A percentile compares a stretch with the other conserved stretches of the same genome.
These are phyloP conservation scores for Apiotrichum gracile DNA, from an alignment of 1,284 basidiomycete species.

Conservation along the genomic window DNA sequence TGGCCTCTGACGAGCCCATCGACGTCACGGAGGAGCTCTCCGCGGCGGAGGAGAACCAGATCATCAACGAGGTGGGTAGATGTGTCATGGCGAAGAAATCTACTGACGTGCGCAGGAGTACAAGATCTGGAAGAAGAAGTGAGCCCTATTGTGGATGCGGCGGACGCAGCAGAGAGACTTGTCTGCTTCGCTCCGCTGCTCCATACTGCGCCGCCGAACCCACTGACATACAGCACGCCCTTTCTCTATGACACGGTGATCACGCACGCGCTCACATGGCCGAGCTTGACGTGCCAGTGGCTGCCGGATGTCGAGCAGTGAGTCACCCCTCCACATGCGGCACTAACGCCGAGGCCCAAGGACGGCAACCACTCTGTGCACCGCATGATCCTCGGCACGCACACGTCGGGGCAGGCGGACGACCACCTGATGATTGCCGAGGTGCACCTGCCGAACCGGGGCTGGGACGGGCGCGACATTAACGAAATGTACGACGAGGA, in stretches of 20 bases:
- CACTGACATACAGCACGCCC: slow-evolving; percentile 55
- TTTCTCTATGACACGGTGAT: slow-evolving; percentile 97
- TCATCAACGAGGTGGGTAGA: slow-evolving; percentile 75
- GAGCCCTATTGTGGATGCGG: not conserved
- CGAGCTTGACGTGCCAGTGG: slow-evolving; percentile 97
- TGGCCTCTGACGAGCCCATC: slow-evolving; percentile 37
- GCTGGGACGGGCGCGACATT: slow-evolving; percentile 56
- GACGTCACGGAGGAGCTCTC: slow-evolving; percentile 56
- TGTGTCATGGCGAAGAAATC: too few species aligned
- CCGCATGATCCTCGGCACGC: slow-evolving; percentile 90
- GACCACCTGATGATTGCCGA: slow-evolving; percentile 96
- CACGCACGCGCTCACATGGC: slow-evolving; percentile 97
- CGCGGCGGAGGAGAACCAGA: slow-evolving; percentile 62
- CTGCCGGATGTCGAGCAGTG: slow-evolving; percentile 93
- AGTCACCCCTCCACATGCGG: slow-evolving; percentile 40
- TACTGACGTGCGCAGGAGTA: slow-evolving; percentile 46
- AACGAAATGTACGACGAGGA: slow-evolving; percentile 82
- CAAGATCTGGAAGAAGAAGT: slow-evolving; percentile 75
- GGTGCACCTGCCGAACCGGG: slow-evolving; percentile 81
- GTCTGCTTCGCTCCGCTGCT: not conserved
- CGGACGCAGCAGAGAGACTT: not conserved
- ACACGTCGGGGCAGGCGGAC: slow-evolving; percentile 90
- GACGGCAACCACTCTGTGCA: slow-evolving; percentile 89
- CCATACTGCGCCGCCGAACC: not conserved
- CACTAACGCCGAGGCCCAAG: slow-evolving; percentile 51